Percentiles rank a stretch among this genome's conserved stretches.
These are phyloP conservation scores for Asclepias syriaca DNA, from an alignment of 257 asterid species.

Conservation along the genomic window DNA sequence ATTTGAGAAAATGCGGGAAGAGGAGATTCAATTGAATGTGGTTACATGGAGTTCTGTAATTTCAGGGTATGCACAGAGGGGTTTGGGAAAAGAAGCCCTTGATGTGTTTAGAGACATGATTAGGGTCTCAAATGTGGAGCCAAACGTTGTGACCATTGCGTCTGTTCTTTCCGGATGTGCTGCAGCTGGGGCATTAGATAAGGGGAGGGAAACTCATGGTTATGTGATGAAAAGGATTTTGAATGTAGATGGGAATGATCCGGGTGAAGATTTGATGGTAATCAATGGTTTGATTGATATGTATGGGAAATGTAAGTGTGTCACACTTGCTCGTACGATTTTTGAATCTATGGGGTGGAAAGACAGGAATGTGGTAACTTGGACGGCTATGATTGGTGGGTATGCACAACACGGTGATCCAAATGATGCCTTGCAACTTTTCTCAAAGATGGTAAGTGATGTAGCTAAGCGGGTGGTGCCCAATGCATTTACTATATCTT, in stretches of 20 bases:
- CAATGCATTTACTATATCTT: conserved; percentile 70
- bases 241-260: conserved; percentile 38
- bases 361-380: conserved; percentile 72
- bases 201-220: conserved; percentile 73
- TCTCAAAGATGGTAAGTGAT: conserved; percentile 52
- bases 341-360: conserved; percentile 44
- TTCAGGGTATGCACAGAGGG: conserved; percentile 87
- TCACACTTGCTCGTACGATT: conserved; percentile 45
- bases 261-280: conserved; percentile 80
- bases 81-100: conserved; percentile 67
- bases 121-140: conserved; percentile 46
- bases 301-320: conserved; percentile 70
- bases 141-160: conserved; percentile 71
- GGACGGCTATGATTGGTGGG: conserved; percentile 94
- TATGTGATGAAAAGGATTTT: conserved; percentile 40
- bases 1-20: conserved; percentile 62
- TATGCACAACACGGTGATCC: conserved; percentile 87
- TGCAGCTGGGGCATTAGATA: conserved; percentile 51
- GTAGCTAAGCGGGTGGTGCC: conserved; percentile 39
- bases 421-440: conserved; percentile 56
- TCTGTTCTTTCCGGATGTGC: conserved; percentile 86
- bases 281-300: conserved; percentile 73
- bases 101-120: conserved; percentile 77
- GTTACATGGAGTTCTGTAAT: conserved; percentile 94
- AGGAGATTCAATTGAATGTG: conserved; percentile 55